These are phyloP conservation scores for Albugo laibachii DNA, from an alignment of 352 stramenopile species.

Conservation along the genomic window DNA sequence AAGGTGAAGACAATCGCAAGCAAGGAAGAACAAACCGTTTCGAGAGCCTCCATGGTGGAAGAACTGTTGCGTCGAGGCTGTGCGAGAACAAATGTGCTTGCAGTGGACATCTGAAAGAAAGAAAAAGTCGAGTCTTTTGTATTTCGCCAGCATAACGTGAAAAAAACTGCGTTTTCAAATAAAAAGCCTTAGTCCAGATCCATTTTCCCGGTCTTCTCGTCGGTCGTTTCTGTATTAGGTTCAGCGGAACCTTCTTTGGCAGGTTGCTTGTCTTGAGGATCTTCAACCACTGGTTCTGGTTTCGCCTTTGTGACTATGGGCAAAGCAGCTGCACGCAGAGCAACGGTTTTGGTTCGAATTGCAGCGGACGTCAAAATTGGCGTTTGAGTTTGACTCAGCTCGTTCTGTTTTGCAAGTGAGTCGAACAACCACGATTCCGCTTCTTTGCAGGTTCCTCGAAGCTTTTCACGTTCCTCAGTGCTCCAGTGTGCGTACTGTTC, in stretches of 20 bases:
- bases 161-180: neutral
- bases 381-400: conserved; percentile 62
- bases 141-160: neutral
- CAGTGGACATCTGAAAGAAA: conserved; percentile 4
- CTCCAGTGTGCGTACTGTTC: conserved; percentile 91
- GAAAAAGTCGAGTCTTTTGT: neutral
- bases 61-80: conserved; percentile 54
- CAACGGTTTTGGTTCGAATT: conserved; percentile 81
- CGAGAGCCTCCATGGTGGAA: conserved; percentile 45
- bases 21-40: conserved; percentile 78
- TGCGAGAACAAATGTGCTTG: conserved; percentile 42
- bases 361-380: conserved; percentile 81
- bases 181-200: conserved; percentile 46
- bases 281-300: conserved; percentile 62
- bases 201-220: conserved; percentile 60
- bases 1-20: conserved; percentile 94
- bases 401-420: conserved; percentile 87
- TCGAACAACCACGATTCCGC: conserved; percentile 92
- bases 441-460: conserved; percentile 78
- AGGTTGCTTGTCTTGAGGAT: conserved; percentile 17
- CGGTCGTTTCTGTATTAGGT: conserved; percentile 8
- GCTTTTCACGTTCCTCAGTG: conserved; percentile 87
- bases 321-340: conserved; percentile 77
- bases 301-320: conserved; percentile 96
- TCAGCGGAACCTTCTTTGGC: conserved; percentile 14